Percentiles rank a stretch among this genome's conserved stretches.
Evolutionary conservation across 1,139 yeast genomes (phyloP).

Genomic region (Geotrichum histeridarum): DNA sequence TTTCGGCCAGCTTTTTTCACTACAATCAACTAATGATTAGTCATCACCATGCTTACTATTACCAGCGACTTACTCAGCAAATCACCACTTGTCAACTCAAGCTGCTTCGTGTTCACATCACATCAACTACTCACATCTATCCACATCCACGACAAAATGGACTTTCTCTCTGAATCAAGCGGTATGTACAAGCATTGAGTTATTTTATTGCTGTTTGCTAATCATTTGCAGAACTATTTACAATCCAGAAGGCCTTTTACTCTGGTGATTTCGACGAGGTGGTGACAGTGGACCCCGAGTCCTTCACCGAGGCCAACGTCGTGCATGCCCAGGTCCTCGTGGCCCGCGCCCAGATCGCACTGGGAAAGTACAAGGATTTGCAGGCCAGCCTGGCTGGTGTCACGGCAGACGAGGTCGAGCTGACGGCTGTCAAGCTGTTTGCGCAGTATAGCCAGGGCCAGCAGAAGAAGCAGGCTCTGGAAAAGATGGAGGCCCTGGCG

Average conservation of each 20-base stretch:
- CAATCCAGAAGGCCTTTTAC: conserved; percentile 40
- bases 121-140: neutral
- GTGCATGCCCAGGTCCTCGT: conserved; percentile 34
- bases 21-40: no score
- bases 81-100: no score
- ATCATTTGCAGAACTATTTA: conserved; percentile 30
- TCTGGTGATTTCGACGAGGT: conserved; percentile 40
- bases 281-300: conserved; percentile 28
- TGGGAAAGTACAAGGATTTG: conserved; percentile 35
- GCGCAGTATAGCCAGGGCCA: conserved; percentile 26
- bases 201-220: neutral
- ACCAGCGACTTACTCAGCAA: no score
- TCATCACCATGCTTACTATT: no score
- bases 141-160: conserved; percentile 3
- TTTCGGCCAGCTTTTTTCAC: no score
- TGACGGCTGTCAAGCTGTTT: conserved; percentile 28
- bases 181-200: neutral
- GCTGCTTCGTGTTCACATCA: conserved; percentile 1
- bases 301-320: conserved; percentile 25
- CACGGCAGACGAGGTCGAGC: conserved; percentile 19
- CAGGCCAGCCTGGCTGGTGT: conserved; percentile 25
- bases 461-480: conserved; percentile 16
- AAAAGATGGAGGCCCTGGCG: conserved; percentile 23
- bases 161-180: conserved; percentile 11
- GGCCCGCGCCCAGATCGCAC: conserved; percentile 37